These are phyloP conservation scores for Clausena lansium DNA, from an alignment of 345 rosid genomes.

Conservation along the genomic window DNA sequence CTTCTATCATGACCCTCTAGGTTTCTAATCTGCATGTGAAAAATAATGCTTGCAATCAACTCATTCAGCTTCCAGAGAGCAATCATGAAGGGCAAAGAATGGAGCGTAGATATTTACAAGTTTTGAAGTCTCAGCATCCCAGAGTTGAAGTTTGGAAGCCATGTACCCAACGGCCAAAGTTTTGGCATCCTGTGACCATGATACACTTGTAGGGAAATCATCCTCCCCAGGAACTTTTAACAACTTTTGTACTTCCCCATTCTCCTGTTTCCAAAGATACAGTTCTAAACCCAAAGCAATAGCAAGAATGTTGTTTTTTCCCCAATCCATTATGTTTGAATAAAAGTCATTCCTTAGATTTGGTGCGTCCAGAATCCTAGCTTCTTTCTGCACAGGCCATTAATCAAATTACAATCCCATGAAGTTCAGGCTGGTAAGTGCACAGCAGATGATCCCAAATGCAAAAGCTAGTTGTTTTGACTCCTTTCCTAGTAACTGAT, in stretches of 20 bases:
- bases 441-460: background rate
- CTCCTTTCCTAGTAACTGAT: background rate
- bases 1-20: constrained; percentile 40
- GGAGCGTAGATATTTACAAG: constrained; percentile 30
- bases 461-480: background rate
- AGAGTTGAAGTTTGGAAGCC: constrained; percentile 36
- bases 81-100: background rate
- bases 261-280: constrained; percentile 43
- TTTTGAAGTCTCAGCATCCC: constrained; percentile 51
- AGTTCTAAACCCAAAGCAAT: constrained; percentile 36
- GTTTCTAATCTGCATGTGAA: constrained; percentile 29
- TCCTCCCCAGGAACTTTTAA: constrained; percentile 19
- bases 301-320: constrained; percentile 44
- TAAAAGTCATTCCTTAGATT: constrained; percentile 39
- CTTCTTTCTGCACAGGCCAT: constrained; percentile 31
- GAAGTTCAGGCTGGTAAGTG: background rate
- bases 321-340: constrained; percentile 44
- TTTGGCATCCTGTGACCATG: constrained; percentile 44
- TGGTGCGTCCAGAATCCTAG: constrained; percentile 50
- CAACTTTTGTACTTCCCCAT: constrained; percentile 16
- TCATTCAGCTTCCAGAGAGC: background rate
- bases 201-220: constrained; percentile 41
- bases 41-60: background rate
- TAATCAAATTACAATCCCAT: background rate
- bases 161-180: constrained; percentile 38